Conservation (phyloP, 306 rosid species). For the Crataegus laevigata region DNA sequence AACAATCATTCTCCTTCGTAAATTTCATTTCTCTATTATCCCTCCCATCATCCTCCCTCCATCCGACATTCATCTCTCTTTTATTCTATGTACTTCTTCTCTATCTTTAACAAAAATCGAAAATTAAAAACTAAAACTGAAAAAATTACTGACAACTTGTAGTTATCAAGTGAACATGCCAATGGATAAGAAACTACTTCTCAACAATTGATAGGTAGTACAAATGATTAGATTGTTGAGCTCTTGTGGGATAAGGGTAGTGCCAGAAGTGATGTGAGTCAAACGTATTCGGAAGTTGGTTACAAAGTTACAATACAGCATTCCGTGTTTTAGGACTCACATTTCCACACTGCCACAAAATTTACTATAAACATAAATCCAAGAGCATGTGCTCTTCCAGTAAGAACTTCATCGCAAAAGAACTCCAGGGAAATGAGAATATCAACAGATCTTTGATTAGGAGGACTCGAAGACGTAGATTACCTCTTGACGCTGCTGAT, state of each 20-base stretch:
- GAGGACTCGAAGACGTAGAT: not conserved
- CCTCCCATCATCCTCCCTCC: no score
- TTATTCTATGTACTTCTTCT: not conserved
- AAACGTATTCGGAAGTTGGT: not conserved
- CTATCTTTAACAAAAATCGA: no score
- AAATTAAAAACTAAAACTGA: no score
- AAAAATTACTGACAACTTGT: not conserved
- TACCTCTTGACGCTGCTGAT: slow-evolving; percentile 12
- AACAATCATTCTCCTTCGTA: not conserved
- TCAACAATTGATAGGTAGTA: not conserved
- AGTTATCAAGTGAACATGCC: not conserved
- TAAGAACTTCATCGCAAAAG: no score
- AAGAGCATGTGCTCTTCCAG: not conserved
- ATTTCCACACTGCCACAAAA: not conserved
- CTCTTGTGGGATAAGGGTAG: not conserved
- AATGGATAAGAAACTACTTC: not conserved
- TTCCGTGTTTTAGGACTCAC: not conserved
- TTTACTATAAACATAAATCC: not conserved
- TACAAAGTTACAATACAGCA: not conserved
- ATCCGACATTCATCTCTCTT: not conserved
- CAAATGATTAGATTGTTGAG: not conserved
- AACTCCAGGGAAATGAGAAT: not conserved
- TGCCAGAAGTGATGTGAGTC: not conserved
- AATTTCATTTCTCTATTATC: no score
- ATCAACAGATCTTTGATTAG: not conserved